These are phyloP conservation scores for Castanospermum australe DNA, from an alignment of 306 rosid species.

Conservation along the genomic window DNA sequence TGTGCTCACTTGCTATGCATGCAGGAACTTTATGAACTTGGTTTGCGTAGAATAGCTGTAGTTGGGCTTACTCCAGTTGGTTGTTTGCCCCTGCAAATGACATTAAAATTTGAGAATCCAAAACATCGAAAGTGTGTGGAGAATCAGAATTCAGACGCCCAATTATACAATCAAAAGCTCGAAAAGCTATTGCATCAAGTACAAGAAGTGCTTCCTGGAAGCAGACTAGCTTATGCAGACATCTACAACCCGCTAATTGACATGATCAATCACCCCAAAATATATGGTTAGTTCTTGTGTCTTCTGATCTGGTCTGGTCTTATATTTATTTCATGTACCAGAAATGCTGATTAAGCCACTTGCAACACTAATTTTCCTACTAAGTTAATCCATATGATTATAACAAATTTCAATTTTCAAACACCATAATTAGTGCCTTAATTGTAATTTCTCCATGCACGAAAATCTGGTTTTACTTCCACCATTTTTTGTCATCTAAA, in stretches of 20 bases:
- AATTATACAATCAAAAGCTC: conserved; percentile 38
- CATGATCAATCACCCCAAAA: conserved; percentile 38
- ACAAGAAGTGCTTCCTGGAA: conserved; percentile 34
- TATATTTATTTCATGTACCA: too few relatives aligned
- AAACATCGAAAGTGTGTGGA: conserved; percentile 14
- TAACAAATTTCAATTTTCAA: too few relatives aligned
- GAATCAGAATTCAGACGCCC: conserved; percentile 41
- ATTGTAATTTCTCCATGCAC: not conserved
- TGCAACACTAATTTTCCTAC: too few relatives aligned
- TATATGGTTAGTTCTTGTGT: conserved; percentile 16
- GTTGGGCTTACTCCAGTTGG: conserved; percentile 56
- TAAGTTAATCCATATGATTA: too few relatives aligned
- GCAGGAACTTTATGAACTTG: conserved; percentile 45
- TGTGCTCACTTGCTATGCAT: not conserved
- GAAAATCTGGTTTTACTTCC: not conserved
- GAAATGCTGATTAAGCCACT: too few relatives aligned
- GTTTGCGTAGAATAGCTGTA: conserved; percentile 35
- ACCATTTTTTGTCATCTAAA: too few relatives aligned
- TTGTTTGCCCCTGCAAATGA: conserved; percentile 50
- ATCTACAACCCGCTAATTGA: conserved; percentile 20
- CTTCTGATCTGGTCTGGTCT: not conserved
- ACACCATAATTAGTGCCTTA: too few relatives aligned
- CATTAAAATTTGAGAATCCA: not conserved
- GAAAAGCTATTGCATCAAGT: not conserved
- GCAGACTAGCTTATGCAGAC: conserved; percentile 31